These are phyloP conservation scores for Cryoendolithus antarcticus DNA, from an alignment of 2,329 filamentous ascomycete species.

Conservation along the genomic window DNA sequence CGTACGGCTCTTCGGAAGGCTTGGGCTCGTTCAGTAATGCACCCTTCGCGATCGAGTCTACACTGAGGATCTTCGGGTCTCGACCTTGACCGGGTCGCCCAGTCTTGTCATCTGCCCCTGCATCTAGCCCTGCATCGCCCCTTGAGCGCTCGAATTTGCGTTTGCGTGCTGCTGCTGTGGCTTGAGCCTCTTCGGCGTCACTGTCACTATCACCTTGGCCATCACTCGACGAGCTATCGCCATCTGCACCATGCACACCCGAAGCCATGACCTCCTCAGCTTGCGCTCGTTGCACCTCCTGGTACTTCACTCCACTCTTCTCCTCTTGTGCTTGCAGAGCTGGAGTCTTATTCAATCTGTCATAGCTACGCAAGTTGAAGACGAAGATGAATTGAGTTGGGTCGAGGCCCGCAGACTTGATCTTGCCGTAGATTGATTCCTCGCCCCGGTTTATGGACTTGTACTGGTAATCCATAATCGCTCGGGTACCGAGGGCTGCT, in stretches of 20 bases:
- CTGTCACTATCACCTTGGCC: slow-evolving; percentile 12
- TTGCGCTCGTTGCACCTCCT: slow-evolving; percentile 75
- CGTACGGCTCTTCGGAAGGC: slow-evolving; percentile 61
- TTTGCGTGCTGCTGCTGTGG: slow-evolving; percentile 34
- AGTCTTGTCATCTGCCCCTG: slow-evolving; percentile 24
- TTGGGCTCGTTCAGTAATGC: slow-evolving; percentile 62
- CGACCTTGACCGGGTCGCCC: slow-evolving; percentile 13
- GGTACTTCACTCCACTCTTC: slow-evolving; percentile 69
- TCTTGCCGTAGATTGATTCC: slow-evolving; percentile 75
- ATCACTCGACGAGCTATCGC: slow-evolving; percentile 19
- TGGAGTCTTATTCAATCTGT: slow-evolving; percentile 75
- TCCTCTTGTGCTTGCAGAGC: slow-evolving; percentile 63
- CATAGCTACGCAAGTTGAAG: slow-evolving; percentile 88
- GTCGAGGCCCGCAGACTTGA: slow-evolving; percentile 62
- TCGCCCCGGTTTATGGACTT: slow-evolving; percentile 88
- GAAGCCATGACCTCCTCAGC: slow-evolving; percentile 78
- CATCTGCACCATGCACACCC: slow-evolving; percentile 50
- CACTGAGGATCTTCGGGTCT: slow-evolving; percentile 24
- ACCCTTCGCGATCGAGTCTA: slow-evolving; percentile 60
- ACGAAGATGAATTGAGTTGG: slow-evolving; percentile 75
- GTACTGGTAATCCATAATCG: slow-evolving; percentile 98
- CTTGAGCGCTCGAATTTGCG: slow-evolving; percentile 33
- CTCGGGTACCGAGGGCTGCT: slow-evolving; percentile 72
- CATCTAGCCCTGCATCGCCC: slow-evolving; percentile 8
- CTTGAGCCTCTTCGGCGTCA: slow-evolving; percentile 24